These are phyloP conservation scores for Colletotrichum sp. DNA, from an alignment of 2,329 filamentous ascomycete genomes.

Conservation along the genomic window DNA sequence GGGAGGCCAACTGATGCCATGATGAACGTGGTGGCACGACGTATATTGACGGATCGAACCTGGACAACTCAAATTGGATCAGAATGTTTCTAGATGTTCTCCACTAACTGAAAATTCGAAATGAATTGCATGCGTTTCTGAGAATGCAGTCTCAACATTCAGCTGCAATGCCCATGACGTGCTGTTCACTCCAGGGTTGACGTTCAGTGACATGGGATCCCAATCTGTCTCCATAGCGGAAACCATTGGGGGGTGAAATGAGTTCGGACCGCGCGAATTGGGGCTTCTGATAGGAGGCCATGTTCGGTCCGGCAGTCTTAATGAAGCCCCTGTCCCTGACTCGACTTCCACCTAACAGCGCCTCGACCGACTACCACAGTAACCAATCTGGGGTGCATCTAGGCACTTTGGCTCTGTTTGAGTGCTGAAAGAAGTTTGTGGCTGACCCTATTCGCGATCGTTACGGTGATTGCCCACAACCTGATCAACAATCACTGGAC, in stretches of 20 bases:
- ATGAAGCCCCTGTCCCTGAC: background rate
- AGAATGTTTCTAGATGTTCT: background rate
- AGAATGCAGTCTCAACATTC: background rate
- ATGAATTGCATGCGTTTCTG: background rate
- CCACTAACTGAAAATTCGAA: background rate
- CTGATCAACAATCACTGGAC: background rate
- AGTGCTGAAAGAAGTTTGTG: background rate
- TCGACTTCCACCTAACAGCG: background rate
- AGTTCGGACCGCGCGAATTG: background rate
- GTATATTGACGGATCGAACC: background rate
- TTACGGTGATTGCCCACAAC: background rate
- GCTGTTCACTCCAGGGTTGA: background rate
- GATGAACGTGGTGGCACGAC: background rate
- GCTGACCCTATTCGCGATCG: background rate
- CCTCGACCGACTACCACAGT: background rate
- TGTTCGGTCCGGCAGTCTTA: background rate
- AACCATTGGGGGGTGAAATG: background rate
- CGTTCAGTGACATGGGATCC: background rate
- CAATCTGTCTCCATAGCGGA: background rate
- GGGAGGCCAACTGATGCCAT: background rate
- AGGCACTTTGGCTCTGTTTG: background rate
- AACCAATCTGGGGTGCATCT: fast-evolving
- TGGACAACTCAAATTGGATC: background rate
- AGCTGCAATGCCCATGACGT: background rate
- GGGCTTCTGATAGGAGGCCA: background rate